These are phyloP conservation scores for Apiotrichum mycotoxinovorans DNA, from an alignment of 1,284 basidiomycete species.

Conservation along the genomic window DNA sequence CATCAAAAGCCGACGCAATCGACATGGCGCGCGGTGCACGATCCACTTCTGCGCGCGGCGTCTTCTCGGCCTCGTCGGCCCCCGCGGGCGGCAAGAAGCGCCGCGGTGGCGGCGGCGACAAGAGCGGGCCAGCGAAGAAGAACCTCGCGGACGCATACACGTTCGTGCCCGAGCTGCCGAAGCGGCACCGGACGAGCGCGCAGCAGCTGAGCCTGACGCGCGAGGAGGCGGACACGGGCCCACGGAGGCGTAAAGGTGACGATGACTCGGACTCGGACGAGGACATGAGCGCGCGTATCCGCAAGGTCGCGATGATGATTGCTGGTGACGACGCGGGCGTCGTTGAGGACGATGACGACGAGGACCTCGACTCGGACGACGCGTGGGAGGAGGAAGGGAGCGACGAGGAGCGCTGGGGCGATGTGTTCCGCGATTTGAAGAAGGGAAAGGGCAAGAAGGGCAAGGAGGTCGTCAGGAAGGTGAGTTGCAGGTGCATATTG, in stretches of 20 bases:
- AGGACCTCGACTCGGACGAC: constrained; percentile 63
- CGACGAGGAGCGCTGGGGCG: constrained; percentile 65
- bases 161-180: constrained; percentile 37
- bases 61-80: constrained; percentile 24
- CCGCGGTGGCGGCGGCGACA: neutral
- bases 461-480: constrained; percentile 42
- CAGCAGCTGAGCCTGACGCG: constrained; percentile 31
- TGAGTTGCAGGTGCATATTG: constrained; percentile 10
- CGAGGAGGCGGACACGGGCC: constrained; percentile 16
- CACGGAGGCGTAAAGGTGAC: constrained; percentile 29
- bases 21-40: constrained; percentile 13
- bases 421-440: constrained; percentile 56
- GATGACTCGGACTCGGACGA: constrained; percentile 38
- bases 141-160: constrained; percentile 40
- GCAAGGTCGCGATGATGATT: constrained; percentile 49
- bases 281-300: constrained; percentile 43
- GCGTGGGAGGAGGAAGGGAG: constrained; percentile 62
- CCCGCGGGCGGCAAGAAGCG: constrained; percentile 7
- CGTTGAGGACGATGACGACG: constrained; percentile 39
- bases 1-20: too few relatives aligned
- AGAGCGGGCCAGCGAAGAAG: constrained; percentile 6
- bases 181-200: constrained; percentile 38
- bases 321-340: constrained; percentile 39
- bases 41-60: constrained; percentile 4
- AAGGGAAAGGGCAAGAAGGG: constrained; percentile 54